These are phyloP conservation scores for Kregervanrija delftensis DNA, from an alignment of 805 yeast species.

Conservation along the genomic window DNA sequence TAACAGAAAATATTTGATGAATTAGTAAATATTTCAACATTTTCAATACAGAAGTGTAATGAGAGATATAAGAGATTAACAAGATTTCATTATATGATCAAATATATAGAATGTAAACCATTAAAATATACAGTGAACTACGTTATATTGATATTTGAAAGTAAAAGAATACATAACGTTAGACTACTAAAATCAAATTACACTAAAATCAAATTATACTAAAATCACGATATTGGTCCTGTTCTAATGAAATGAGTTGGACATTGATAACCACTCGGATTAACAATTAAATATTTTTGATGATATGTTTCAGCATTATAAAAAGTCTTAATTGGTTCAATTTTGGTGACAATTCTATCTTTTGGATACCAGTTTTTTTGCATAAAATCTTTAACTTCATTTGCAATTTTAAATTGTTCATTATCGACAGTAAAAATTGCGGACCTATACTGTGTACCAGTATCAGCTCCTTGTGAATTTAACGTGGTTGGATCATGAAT, in stretches of 20 bases:
- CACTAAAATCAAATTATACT: too few relatives aligned
- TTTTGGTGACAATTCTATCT: slow-evolving; percentile 58
- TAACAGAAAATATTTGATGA: too few relatives aligned
- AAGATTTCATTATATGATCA: too few relatives aligned
- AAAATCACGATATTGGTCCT: slow-evolving; percentile 33
- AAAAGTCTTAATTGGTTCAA: slow-evolving; percentile 63
- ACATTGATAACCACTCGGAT: slow-evolving; percentile 85
- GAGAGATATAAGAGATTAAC: too few relatives aligned
- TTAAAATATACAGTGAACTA: too few relatives aligned
- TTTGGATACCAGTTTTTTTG: slow-evolving; percentile 75
- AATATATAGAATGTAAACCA: too few relatives aligned
- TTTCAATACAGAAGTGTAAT: too few relatives aligned
- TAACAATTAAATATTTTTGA: slow-evolving; percentile 70
- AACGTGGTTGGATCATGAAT: slow-evolving; percentile 92
- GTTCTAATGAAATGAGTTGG: slow-evolving; percentile 81
- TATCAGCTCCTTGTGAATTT: slow-evolving; percentile 81
- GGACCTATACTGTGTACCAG: slow-evolving; percentile 86
- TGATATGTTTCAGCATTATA: slow-evolving; percentile 97
- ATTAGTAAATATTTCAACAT: too few relatives aligned
- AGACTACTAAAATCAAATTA: too few relatives aligned
- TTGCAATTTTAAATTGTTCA: slow-evolving; percentile 38
- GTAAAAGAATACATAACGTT: too few relatives aligned
- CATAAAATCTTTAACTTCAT: slow-evolving; percentile 39
- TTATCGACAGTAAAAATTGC: slow-evolving; percentile 61
- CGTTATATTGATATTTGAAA: too few relatives aligned